These are phyloP conservation scores for Naganishia vaughanmartiniae DNA, from an alignment of 768 basidiomycete genomes.

Conservation along the genomic window DNA sequence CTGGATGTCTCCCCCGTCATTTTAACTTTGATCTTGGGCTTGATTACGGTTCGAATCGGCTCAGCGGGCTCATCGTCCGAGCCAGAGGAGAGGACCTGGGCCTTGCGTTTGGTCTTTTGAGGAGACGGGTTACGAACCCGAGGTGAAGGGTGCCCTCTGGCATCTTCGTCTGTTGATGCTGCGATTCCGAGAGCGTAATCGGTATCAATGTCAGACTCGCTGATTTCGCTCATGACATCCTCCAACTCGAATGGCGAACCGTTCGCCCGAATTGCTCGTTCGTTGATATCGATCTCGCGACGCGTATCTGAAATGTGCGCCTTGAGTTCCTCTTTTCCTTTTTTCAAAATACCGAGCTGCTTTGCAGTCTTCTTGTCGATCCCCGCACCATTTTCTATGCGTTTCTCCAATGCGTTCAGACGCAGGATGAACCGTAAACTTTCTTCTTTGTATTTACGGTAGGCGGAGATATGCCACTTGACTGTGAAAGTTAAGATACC, in stretches of 20 bases:
- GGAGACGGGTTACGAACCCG: not conserved
- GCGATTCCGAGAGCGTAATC: slow-evolving; percentile 6
- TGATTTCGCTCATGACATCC: not conserved
- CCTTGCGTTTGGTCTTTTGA: slow-evolving; percentile 6
- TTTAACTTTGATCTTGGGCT: not conserved
- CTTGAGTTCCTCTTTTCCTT: slow-evolving; percentile 3
- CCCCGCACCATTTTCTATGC: slow-evolving; percentile 1
- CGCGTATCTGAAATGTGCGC: slow-evolving; percentile 6
- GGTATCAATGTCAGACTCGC: slow-evolving; percentile 3
- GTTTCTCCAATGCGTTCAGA: slow-evolving; percentile 7
- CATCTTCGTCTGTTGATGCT: not conserved
- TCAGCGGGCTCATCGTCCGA: not conserved
- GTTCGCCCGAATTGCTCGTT: not conserved
- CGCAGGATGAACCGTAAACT: slow-evolving; percentile 6
- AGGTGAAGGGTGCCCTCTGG: not conserved
- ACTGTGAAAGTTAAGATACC: not conserved
- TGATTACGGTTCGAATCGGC: not conserved
- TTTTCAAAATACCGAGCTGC: not conserved
- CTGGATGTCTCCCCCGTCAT: slow-evolving; percentile 1
- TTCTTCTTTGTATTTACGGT: slow-evolving; percentile 18
- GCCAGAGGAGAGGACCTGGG: not conserved
- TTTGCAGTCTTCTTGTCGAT: not conserved
- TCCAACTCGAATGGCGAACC: not conserved
- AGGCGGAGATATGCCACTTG: slow-evolving; percentile 17
- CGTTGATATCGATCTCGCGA: slow-evolving; percentile 15